These are phyloP conservation scores for Aeschynomene evenia DNA, from an alignment of 306 rosid genomes.

Conservation along the genomic window DNA sequence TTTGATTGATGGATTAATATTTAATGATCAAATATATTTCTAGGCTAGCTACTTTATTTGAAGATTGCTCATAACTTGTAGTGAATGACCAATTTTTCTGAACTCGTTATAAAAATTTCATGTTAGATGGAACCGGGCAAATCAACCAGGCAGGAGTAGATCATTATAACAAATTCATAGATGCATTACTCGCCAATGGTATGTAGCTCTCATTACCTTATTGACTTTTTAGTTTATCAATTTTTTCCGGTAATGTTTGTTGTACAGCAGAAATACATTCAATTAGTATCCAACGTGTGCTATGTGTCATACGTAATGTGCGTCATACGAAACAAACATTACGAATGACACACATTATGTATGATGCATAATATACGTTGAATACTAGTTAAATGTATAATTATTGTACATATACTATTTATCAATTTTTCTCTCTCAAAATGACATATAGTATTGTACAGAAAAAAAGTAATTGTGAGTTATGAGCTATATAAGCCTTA, in stretches of 20 bases:
- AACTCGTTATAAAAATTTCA: conserved; percentile 13
- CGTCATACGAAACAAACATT: too few relatives aligned
- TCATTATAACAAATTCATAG: conserved; percentile 80
- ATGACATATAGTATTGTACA: too few relatives aligned
- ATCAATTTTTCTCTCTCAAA: too few relatives aligned
- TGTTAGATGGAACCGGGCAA: conserved; percentile 69
- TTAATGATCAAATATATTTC: neutral
- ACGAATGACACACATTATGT: too few relatives aligned
- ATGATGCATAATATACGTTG: too few relatives aligned
- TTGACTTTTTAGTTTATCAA: conserved; percentile 4
- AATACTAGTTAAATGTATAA: too few relatives aligned
- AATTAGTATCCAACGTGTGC: too few relatives aligned
- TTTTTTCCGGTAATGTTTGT: too few relatives aligned
- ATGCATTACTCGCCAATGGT: conserved; percentile 82
- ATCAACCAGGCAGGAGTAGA: conserved; percentile 80
- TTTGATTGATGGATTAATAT: too few relatives aligned
- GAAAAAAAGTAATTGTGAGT: neutral
- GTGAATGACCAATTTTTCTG: neutral
- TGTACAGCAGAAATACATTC: too few relatives aligned
- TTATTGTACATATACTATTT: too few relatives aligned
- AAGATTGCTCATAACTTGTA: neutral
- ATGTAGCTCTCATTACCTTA: neutral
- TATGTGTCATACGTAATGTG: too few relatives aligned
- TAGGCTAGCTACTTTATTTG: neutral
- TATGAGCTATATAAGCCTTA: neutral